Evolutionary conservation across 257 asterid species (phyloP).

Genomic region (Buddleja alternifolia): DNA sequence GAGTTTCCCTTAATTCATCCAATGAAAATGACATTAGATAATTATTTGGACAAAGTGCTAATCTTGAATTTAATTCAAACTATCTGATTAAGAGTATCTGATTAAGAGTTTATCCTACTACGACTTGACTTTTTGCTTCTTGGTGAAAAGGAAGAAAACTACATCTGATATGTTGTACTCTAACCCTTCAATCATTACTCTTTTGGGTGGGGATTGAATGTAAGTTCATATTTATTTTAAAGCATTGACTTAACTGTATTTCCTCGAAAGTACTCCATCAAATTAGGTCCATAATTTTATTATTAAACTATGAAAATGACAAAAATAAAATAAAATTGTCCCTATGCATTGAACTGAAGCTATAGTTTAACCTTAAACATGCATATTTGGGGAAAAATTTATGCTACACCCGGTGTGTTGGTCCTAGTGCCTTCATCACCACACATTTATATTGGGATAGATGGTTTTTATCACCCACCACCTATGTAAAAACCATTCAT

Average conservation of each 20-base stretch:
- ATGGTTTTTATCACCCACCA: too few relatives aligned
- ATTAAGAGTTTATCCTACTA: slow-evolving; percentile 18
- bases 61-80: background rate
- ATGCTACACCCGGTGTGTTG: too few relatives aligned
- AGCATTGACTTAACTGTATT: slow-evolving; percentile 43
- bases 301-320: slow-evolving; percentile 21
- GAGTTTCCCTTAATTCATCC: background rate
- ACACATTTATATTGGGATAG: too few relatives aligned
- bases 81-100: background rate
- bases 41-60: background rate
- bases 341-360: slow-evolving; percentile 31
- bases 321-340: background rate
- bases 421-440: too few relatives aligned
- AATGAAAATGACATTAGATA: slow-evolving; percentile 18
- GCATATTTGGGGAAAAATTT: slow-evolving; percentile 27
- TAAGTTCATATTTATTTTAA: slow-evolving; percentile 4
- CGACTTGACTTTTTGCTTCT: slow-evolving; percentile 17
- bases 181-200: slow-evolving; percentile 11
- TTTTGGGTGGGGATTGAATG: slow-evolving; percentile 22
- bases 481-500: too few relatives aligned
- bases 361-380: slow-evolving; percentile 31
- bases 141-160: slow-evolving; percentile 4
- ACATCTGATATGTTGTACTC: background rate
- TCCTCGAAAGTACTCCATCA: slow-evolving; percentile 41
- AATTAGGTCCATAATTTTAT: background rate